These are phyloP conservation scores for Dispira parvispora DNA, from an alignment of 192 early-diverging fungal genomes.

Conservation along the genomic window DNA sequence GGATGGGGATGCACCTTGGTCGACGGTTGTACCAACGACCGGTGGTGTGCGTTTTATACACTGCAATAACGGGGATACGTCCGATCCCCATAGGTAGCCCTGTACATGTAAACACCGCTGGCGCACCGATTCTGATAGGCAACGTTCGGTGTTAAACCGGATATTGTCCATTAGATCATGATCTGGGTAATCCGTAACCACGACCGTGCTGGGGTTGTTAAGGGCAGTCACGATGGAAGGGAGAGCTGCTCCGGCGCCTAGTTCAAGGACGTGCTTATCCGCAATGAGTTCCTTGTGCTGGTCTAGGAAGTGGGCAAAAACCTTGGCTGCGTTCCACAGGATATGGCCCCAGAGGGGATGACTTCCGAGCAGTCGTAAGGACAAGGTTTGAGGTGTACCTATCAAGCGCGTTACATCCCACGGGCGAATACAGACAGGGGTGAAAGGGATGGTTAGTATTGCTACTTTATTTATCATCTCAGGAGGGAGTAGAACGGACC, in stretches of 20 bases:
- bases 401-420: no score
- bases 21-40: neutral
- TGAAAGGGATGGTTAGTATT: no score
- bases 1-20: no score
- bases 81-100: constrained; percentile 56
- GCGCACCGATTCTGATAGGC: constrained; percentile 18
- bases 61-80: constrained; percentile 14
- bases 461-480: no score
- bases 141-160: constrained; percentile 40
- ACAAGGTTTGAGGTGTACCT: constrained; percentile 20
- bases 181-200: constrained; percentile 35
- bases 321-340: constrained; percentile 83
- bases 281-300: constrained; percentile 34
- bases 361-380: constrained; percentile 43
- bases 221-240: constrained; percentile 54
- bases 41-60: neutral
- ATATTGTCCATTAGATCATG: constrained; percentile 61
- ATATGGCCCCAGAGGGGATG: constrained; percentile 77
- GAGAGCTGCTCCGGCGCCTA: constrained; percentile 70
- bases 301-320: constrained; percentile 66
- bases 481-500: neutral
- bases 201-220: constrained; percentile 52
- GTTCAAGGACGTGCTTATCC: constrained; percentile 54
- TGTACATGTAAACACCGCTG: constrained; percentile 17
- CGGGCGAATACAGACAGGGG: no score